Evolutionary conservation across 2,329 filamentous ascomycete species (phyloP).

Genomic region (Cadophora luteo-olivacea): DNA sequence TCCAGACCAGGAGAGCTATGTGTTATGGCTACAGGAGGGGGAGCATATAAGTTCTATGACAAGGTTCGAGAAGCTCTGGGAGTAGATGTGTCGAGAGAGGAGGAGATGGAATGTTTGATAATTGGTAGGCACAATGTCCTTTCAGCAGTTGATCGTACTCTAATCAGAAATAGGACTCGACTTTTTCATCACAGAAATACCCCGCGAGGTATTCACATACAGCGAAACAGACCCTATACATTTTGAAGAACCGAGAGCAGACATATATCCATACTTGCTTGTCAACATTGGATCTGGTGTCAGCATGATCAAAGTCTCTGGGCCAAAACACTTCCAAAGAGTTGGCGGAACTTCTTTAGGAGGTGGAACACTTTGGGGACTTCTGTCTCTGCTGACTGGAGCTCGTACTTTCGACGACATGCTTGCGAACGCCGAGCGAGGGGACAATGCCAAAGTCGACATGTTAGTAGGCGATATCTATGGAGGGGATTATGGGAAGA

Average conservation of each 20-base stretch:
- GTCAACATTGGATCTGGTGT: conserved; percentile 99
- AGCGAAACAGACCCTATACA: conserved; percentile 90
- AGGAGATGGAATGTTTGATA: conserved; percentile 99
- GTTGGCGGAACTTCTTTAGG: conserved; percentile 95
- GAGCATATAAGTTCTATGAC: conserved; percentile 97
- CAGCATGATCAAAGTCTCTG: conserved; percentile 95
- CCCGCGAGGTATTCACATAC: conserved; percentile 96
- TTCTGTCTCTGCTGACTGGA: conserved; percentile 90
- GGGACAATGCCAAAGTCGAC: conserved; percentile 92
- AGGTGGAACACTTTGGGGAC: conserved; percentile 96
- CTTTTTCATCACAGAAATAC: conserved; percentile 99
- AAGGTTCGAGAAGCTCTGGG: conserved; percentile 82
- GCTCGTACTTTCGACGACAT: conserved; percentile 97
- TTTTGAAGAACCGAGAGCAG: conserved; percentile 77
- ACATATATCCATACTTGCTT: conserved; percentile 94
- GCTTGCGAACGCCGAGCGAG: conserved; percentile 87
- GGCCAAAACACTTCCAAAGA: conserved; percentile 83
- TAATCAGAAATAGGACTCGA: conserved; percentile 71
- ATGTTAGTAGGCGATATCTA: conserved; percentile 99
- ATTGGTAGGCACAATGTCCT: conserved; percentile 63
- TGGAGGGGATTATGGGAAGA: conserved; percentile 93
- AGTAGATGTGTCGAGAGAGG: conserved; percentile 88
- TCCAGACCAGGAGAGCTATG: conserved; percentile 75
- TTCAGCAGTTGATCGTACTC: not conserved
- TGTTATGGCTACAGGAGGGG: conserved; percentile 95